Evolutionary conservation across 768 basidiomycete species (phyloP), one percentile per base, ranked within the genome.

Genomic region (Lactarius hengduanensis): DNA sequence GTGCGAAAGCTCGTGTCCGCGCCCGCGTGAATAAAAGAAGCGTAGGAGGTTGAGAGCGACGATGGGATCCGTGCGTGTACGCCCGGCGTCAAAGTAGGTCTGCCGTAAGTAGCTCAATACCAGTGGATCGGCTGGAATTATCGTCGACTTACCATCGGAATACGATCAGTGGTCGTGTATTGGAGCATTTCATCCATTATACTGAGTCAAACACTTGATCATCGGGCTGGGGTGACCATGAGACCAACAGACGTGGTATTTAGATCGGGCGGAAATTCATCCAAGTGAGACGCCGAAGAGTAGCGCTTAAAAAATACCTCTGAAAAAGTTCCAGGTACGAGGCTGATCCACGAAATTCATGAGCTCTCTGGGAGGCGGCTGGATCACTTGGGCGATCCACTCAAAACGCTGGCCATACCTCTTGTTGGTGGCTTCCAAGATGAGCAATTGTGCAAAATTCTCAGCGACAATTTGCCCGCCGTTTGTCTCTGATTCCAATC

Each of bases 371-470:
- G 11, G 34, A 2, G 30, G 36, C 41, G 4, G 22, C 38, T 36
- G 40, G 20, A 55, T 56, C 6, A 22, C 20, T 20, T 56, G 40
- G 5, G 43, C 10, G n/a, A 22, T 3, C 30, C 16, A 32, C 54
- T 50, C 16, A 30, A 5, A 63, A 54, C 41, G 11, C 10, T 6
- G 15, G 1, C 69, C 77, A 60, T 66, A 83, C 83, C 68, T 72
- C 69, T 86, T 77, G 10, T 74, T 69, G 0, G 84, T 86, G 1
- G 78, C 76, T 62, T 88, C 86, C 16, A 85, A 73, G 47, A 87
- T 83, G 7, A 88, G 75, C 8, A 88, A 78, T 68, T 86, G 85
- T 4, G 85, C 79, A 64, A 86, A 86, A 69, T 86, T 86, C 71
- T 86, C 84, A 36, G 76, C 68, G 26, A 84, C 69, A 20, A 74